These are phyloP conservation scores for Coemansia sp. DNA, from an alignment of 192 early-diverging fungal species.

Conservation along the genomic window DNA sequence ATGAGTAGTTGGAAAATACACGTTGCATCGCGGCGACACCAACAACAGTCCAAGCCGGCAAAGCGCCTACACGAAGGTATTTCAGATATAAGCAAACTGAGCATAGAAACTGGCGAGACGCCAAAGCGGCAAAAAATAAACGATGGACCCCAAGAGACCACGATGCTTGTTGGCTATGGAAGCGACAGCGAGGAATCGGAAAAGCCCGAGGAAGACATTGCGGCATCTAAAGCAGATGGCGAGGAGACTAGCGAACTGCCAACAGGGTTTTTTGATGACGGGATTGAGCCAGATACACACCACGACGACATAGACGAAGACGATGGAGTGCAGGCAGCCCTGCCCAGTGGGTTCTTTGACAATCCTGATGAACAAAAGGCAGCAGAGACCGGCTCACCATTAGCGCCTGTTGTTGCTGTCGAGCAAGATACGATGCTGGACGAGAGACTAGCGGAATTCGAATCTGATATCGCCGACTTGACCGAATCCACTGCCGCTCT, in stretches of 20 bases:
- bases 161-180: conserved; percentile 5
- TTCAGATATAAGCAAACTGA: conserved; percentile 1
- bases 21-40: conserved; percentile 16
- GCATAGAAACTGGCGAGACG: neutral
- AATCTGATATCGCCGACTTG: conserved; percentile 26
- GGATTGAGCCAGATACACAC: conserved; percentile 1
- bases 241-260: conserved; percentile 7
- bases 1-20: conserved; percentile 19
- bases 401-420: neutral
- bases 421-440: conserved; percentile 5
- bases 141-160: neutral
- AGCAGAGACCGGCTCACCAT: neutral
- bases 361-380: neutral
- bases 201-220: neutral
- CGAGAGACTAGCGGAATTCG: conserved; percentile 25
- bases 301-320: neutral
- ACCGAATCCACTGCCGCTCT: neutral
- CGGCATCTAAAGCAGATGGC: conserved; percentile 5
- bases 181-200: conserved; percentile 17
- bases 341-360: conserved; percentile 23
- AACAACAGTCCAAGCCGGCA: neutral
- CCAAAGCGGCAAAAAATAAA: conserved; percentile 23
- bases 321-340: neutral
- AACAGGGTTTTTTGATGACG: conserved; percentile 21
- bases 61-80: neutral